Base-by-base conservation (phyloP, 1,284 basidiomycete genomes). In the Ustilago shanxiensis region DNA sequence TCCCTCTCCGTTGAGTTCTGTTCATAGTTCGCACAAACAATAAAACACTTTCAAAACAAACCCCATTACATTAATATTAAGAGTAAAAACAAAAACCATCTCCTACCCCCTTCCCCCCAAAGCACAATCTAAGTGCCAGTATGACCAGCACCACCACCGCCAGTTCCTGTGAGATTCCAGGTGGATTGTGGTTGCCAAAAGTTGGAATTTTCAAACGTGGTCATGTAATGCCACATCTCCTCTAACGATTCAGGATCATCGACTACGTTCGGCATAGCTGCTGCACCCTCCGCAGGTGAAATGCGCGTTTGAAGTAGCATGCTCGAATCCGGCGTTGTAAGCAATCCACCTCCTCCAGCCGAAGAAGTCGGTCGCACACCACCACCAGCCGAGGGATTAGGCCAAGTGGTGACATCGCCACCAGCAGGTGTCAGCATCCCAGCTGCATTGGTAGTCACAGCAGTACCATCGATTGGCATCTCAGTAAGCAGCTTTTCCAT, bases 141-240 rank as follows among this genome's bases (percentile, higher is more conserved):
- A 16, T 37, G 35, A 37, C 14, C 9, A 37, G 9, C 35, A 11
- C 35, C 35, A 10, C 35, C 35, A 37, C 20, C 24, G 28, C 26
- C 47, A 49, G 33, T 49, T 1, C 66, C 60, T 18, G 51, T 52
- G 3, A 71, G 14, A 45, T 77, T 77, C 75, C 75, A 77, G 6
- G 71, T 70, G 2, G 60, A 61, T 55, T 72, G 77, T 3, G 77
- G 73, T 28, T 72, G 77, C 77, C 77, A 79, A 61, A 79, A 79
- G 9, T 60, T 63, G 7, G 67, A 62, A 33, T 68, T 60, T 41
- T 76, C 73, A 31, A 75, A 79, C 1, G 73, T 51, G 14, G 73
- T 76, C 66, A 79, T 69, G 64, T 72, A 79, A 58, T 79, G 63
- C 77, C 77, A 79, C 72, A 79, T 66, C 22, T 73, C 55, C 35